phyloP scores from a whole-genome alignment of 257 asterid genomes.

The Striga asiatica region DNA sequence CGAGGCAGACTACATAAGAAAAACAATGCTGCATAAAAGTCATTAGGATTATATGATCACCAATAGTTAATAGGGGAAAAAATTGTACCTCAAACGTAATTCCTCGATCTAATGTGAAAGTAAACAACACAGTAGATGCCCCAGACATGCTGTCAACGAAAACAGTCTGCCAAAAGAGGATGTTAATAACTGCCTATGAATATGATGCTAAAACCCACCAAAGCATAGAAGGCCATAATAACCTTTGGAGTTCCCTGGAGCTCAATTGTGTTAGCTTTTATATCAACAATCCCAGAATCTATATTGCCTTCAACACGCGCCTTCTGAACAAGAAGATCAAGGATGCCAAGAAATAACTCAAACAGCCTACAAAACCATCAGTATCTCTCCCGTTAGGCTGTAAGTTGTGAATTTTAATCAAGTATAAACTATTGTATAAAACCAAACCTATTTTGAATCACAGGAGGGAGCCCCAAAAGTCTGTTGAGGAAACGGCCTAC shows the following conservation, averaged over 20 bases:
- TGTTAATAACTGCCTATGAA: conserved; percentile 18
- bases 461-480: conserved; percentile 89
- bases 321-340: conserved; percentile 59
- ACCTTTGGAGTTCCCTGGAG: conserved; percentile 85
- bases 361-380: conserved; percentile 64
- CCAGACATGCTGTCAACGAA: conserved; percentile 87
- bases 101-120: conserved; percentile 90
- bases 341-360: conserved; percentile 80
- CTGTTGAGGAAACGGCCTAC: conserved; percentile 96
- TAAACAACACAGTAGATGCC: conserved; percentile 78
- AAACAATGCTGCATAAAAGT: conserved; percentile 8
- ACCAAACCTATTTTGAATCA: conserved; percentile 75
- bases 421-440: conserved; percentile 12
- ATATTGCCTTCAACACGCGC: conserved; percentile 88
- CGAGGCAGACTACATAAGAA: conserved; percentile 60
- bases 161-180: conserved; percentile 65
- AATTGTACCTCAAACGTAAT: conserved; percentile 78
- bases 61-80: neutral
- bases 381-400: conserved; percentile 16
- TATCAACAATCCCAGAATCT: conserved; percentile 90
- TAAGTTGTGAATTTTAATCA: conserved; percentile 11
- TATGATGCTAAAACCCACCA: conserved; percentile 19
- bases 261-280: conserved; percentile 71
- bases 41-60: conserved; percentile 1
- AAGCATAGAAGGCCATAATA: conserved; percentile 17